Percentiles rank a stretch among this genome's conserved stretches.
Evolutionary conservation across 2,329 filamentous ascomycete species (phyloP).

Genomic region (Pseudogymnoascus sp.): DNA sequence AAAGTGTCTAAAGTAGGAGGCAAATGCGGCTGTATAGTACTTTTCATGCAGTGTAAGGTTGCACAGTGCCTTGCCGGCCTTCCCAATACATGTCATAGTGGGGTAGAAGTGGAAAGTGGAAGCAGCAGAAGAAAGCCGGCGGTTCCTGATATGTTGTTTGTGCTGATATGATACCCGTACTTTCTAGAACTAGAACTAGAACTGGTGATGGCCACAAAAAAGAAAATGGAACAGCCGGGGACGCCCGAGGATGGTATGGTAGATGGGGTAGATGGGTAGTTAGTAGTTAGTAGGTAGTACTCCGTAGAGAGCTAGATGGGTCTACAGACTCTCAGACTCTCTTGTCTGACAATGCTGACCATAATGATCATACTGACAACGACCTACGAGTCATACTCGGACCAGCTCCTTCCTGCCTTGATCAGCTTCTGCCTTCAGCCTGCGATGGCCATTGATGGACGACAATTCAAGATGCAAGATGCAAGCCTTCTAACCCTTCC

Average conservation of each 20-base stretch:
- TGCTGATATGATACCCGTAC: neutral
- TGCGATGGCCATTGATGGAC: neutral
- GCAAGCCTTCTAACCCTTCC: neutral
- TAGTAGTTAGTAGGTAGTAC: neutral
- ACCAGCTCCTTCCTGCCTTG: neutral
- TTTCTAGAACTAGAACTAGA: neutral
- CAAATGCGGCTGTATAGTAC: neutral
- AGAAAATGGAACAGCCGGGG: neutral
- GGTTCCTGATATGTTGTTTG: neutral
- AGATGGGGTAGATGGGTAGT: neutral
- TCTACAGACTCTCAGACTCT: too few relatives aligned
- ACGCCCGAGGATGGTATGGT: neutral
- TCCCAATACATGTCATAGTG: neutral
- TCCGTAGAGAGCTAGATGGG: neutral
- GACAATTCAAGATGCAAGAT: neutral
- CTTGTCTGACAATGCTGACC: neutral
- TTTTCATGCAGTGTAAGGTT: neutral
- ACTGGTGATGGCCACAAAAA: neutral
- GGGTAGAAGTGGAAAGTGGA: neutral
- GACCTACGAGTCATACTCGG: neutral
- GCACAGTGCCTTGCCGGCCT: neutral
- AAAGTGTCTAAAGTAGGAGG: neutral
- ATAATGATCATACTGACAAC: neutral
- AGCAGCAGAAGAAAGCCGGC: neutral
- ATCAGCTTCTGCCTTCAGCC: neutral